Evolutionary conservation across 1,284 basidiomycete genomes (phyloP), one percentile per base, ranked within the genome.

Genomic region (Tilletia indica): DNA sequence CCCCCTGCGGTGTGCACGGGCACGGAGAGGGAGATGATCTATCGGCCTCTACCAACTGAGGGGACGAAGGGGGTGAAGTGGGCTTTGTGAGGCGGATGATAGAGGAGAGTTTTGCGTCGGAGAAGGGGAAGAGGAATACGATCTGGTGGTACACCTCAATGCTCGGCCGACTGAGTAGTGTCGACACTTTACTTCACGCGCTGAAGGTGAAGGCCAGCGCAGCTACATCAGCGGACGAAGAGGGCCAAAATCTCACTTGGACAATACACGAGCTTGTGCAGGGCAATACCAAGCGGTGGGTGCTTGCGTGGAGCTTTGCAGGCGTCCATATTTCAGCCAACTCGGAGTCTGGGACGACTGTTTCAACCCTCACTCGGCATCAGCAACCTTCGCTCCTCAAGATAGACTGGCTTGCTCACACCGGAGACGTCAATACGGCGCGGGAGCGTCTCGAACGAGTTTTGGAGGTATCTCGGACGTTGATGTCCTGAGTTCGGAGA

Each of bases 251-350:
- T 84, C 42, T 25, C 4, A 6, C 45, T 19, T 97, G 94, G 83
- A 91, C 90, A 0, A 86, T 97, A 67, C 90, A 90, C 0, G 90
- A 93, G 80, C 91, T 93, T 64, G 86, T 90, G 2, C 94, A 94
- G 84, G 93, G 94, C 0, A 89, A 90, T 74, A 97, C 94, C 0
- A 88, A 90, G 11, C 88, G 95, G 25, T 98, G 94, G 94, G 92
- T 91, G 0, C 85, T 97, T 0, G 91, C 88, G 0, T 97, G 95
- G 95, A 93, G 91, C 0, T 90, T 91, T 73, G 86, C 85, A 0
- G 86, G 88, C 25, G 81, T 83, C 9, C 88, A 89, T 9, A 85
- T 96, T 38, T 90, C 58, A 0, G 54, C 45, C 11, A 31, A 64
- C 9, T 58, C 48, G 5, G 67, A 45, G 16, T n/a, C 36, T 51